Percentiles rank a stretch among this genome's conserved stretches.
These are phyloP conservation scores for Cunninghamia lanceolata DNA, from an alignment of 75 land plant genomes.

Conservation along the genomic window DNA sequence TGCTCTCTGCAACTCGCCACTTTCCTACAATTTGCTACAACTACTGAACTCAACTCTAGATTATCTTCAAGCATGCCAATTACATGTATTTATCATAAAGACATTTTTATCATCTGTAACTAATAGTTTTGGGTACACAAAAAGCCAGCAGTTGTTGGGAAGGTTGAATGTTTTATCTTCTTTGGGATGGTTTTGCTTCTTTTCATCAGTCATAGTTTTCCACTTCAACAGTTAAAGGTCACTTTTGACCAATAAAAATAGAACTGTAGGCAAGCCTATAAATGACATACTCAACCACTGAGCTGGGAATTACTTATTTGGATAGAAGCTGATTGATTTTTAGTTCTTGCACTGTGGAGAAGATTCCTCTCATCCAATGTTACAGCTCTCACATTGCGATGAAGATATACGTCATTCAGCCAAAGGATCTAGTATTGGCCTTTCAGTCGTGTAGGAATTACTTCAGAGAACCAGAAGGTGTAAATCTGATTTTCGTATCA, in stretches of 20 bases:
- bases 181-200: neutral
- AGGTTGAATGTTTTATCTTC: neutral
- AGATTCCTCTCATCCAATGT: neutral
- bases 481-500: neutral
- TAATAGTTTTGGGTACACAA: neutral
- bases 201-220: neutral
- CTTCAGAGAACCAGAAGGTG: neutral
- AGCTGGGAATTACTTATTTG: neutral
- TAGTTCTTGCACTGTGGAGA: neutral
- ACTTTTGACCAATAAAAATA: too few species aligned
- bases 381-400: neutral
- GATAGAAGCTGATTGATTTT: neutral
- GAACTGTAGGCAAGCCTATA: neutral
- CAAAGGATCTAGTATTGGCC: neutral
- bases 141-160: neutral
- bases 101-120: neutral
- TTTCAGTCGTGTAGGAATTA: neutral
- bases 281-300: neutral
- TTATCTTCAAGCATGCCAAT: neutral
- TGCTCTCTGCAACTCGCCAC: neutral
- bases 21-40: neutral
- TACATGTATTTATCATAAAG: neutral
- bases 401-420: neutral
- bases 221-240: too few species aligned
- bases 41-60: neutral